Evolutionary conservation across 352 stramenopile genomes (phyloP).

Genomic region (Halophytophthora batemanensis): DNA sequence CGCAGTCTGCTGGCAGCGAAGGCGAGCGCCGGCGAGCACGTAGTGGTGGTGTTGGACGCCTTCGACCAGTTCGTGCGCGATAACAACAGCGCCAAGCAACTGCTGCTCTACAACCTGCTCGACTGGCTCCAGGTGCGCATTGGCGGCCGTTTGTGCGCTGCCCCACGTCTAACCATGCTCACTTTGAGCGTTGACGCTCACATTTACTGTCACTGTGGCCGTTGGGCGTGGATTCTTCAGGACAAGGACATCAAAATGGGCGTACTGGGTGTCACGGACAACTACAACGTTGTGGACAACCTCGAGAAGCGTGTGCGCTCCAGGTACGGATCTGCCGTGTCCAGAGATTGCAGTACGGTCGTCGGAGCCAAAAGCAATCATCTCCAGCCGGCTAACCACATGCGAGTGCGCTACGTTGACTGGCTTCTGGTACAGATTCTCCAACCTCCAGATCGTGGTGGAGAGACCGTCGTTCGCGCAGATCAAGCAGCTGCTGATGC

Average conservation of each 20-base stretch:
- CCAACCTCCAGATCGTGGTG: slow-evolving; percentile 76
- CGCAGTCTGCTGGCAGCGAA: slow-evolving; percentile 58
- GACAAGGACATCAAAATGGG: slow-evolving; percentile 77
- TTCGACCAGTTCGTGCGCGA: slow-evolving; percentile 76
- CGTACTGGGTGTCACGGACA: slow-evolving; percentile 70
- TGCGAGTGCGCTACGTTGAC: slow-evolving; percentile 1
- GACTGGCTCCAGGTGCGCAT: slow-evolving; percentile 72
- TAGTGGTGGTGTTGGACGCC: slow-evolving; percentile 70
- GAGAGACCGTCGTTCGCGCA: slow-evolving; percentile 52
- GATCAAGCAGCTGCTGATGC: slow-evolving; percentile 41
- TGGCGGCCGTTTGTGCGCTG: too few species aligned
- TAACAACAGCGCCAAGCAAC: slow-evolving; percentile 61
- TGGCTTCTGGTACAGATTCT: slow-evolving; percentile 51
- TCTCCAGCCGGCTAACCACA: background rate
- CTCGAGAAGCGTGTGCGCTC: slow-evolving; percentile 82
- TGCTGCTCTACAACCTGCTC: slow-evolving; percentile 83
- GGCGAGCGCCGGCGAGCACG: slow-evolving; percentile 41
- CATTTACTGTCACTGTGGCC: background rate
- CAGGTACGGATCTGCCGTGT: too few species aligned
- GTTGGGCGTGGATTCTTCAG: slow-evolving; percentile 23
- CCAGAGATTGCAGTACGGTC: too few species aligned
- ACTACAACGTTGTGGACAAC: slow-evolving; percentile 81
- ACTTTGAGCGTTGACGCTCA: background rate
- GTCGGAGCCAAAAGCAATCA: too few species aligned
- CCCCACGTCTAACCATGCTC: too few species aligned